phyloP scores from a whole-genome alignment of 2,329 filamentous ascomycete species.

The Penicillium digitatum region DNA sequence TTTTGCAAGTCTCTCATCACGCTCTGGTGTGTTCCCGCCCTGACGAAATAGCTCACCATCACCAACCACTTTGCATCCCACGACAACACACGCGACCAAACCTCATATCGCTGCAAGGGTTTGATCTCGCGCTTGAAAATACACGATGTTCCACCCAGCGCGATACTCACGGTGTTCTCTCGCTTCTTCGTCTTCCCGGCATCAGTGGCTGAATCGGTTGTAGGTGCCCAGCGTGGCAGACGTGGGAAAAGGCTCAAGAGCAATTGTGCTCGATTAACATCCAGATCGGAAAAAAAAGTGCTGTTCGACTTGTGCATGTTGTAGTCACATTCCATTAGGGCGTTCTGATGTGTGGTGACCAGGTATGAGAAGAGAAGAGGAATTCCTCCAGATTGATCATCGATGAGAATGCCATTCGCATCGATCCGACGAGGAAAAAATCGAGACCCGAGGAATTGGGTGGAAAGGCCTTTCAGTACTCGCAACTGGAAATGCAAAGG shows the following conservation, averaged over 20 bases:
- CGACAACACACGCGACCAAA: background rate
- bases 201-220: background rate
- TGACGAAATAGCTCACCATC: slow-evolving; percentile 1
- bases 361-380: background rate
- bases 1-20: background rate
- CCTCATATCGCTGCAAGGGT: background rate
- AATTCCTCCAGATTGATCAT: background rate
- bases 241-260: background rate
- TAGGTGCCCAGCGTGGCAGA: background rate
- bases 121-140: background rate
- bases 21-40: background rate
- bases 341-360: background rate
- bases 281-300: background rate
- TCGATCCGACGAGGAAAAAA: background rate
- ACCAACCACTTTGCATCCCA: background rate
- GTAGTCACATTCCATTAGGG: background rate
- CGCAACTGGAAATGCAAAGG: background rate
- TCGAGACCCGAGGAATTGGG: background rate
- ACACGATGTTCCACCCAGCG: background rate
- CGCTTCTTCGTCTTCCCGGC: background rate
- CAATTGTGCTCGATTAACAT: slow-evolving; percentile 1
- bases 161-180: background rate
- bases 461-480: background rate
- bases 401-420: background rate
- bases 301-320: slow-evolving; percentile 1